Evolutionary conservation across 768 basidiomycete genomes (phyloP).

Genomic region (Gymnopilus dilepis): DNA sequence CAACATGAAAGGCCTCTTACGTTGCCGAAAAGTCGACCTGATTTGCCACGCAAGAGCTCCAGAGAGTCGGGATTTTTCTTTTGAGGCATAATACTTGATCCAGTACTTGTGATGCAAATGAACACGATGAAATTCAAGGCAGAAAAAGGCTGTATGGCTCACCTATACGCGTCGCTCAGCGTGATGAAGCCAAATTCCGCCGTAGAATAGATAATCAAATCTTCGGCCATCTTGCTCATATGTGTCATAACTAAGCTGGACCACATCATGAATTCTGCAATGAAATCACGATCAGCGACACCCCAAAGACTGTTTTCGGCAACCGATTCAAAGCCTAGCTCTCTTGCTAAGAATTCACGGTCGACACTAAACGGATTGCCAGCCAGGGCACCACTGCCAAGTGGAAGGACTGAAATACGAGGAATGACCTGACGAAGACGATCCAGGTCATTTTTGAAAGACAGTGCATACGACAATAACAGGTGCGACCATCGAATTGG

Average conservation of each 20-base stretch:
- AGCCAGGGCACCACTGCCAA: constrained; percentile 94
- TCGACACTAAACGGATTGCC: constrained; percentile 97
- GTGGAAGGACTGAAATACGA: constrained; percentile 90
- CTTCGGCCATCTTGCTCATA: constrained; percentile 93
- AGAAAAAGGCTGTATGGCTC: constrained; percentile 24
- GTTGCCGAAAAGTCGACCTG: constrained; percentile 92
- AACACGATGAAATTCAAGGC: too few species aligned
- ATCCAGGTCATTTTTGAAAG: constrained; percentile 89
- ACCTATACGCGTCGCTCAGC: constrained; percentile 98
- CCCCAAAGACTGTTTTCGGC: constrained; percentile 98
- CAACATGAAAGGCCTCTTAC: constrained; percentile 45
- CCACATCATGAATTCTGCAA: constrained; percentile 98
- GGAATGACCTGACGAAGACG: constrained; percentile 84
- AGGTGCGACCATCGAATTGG: constrained; percentile 99
- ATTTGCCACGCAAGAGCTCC: constrained; percentile 93
- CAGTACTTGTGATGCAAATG: constrained; percentile 63
- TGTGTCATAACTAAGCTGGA: constrained; percentile 91
- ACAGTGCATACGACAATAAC: constrained; percentile 92
- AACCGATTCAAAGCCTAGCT: constrained; percentile 87
- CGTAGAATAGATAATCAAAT: constrained; percentile 94
- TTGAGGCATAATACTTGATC: constrained; percentile 99
- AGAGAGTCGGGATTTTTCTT: constrained; percentile 99
- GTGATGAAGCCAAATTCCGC: constrained; percentile 97
- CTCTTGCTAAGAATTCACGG: constrained; percentile 87
- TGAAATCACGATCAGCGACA: constrained; percentile 96